phyloP scores from a whole-genome alignment of 2,329 filamentous ascomycete species.

The Colletotrichum nymphaeae region DNA sequence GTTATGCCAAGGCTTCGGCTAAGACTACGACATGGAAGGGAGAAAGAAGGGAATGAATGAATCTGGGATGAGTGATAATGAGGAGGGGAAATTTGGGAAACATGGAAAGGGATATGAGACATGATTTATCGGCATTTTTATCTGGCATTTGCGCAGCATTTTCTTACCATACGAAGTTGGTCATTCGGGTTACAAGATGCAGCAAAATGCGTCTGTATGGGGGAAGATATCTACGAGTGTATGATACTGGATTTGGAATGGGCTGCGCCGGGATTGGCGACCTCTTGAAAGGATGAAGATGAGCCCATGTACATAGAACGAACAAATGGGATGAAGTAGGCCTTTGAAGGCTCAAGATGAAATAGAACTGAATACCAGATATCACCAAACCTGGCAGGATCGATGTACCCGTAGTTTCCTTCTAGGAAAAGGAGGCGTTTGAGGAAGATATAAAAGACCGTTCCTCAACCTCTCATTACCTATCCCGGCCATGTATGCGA shows the following conservation, averaged over 20 bases:
- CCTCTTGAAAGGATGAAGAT: background rate
- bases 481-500: too few relatives aligned
- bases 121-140: slow-evolving; percentile 26
- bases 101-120: slow-evolving; percentile 6
- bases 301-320: background rate
- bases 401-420: background rate
- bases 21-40: background rate
- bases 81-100: background rate
- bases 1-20: background rate
- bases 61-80: slow-evolving; percentile 20
- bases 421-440: background rate
- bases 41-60: background rate
- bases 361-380: background rate
- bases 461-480: background rate
- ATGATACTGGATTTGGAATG: background rate
- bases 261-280: background rate
- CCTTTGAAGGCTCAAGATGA: background rate
- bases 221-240: slow-evolving; percentile 27
- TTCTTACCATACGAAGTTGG: background rate
- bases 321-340: background rate
- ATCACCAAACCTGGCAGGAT: background rate
- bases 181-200: background rate
- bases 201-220: background rate
- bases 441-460: background rate
- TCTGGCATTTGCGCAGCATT: slow-evolving; percentile 25